Evolutionary conservation across 352 stramenopile species (phyloP).

Genomic region (Phytophthora ramorum): DNA sequence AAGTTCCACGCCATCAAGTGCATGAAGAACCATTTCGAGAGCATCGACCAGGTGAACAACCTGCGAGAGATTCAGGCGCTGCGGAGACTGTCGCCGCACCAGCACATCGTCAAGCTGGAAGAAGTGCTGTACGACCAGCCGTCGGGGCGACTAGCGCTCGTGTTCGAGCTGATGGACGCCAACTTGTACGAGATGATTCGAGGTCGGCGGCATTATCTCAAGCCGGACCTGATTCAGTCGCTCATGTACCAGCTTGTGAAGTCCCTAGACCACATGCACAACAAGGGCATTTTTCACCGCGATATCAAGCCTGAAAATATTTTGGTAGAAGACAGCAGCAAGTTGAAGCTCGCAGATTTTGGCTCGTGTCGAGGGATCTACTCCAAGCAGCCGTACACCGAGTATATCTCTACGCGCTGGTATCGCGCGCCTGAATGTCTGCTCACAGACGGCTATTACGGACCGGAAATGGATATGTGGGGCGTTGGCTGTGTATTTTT

Average conservation of each 20-base stretch:
- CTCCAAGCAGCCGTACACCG: conserved; percentile 96
- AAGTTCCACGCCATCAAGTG: conserved; percentile 98
- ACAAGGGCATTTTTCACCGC: conserved; percentile 97
- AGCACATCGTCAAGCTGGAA: conserved; percentile 96
- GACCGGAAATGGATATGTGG: conserved; percentile 97
- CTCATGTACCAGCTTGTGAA: conserved; percentile 95
- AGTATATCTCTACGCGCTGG: conserved; percentile 97
- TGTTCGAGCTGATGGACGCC: conserved; percentile 97
- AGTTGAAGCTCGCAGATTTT: conserved; percentile 96
- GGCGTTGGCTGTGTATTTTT: conserved; percentile 96
- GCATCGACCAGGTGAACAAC: conserved; percentile 97
- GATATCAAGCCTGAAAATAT: conserved; percentile 98
- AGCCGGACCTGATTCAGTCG: conserved; percentile 80
- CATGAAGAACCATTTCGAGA: conserved; percentile 98
- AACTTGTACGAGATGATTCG: conserved; percentile 98
- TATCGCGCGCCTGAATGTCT: conserved; percentile 96
- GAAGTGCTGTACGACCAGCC: conserved; percentile 95
- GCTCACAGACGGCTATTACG: conserved; percentile 96
- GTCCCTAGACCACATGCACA: conserved; percentile 97
- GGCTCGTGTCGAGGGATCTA: conserved; percentile 95
- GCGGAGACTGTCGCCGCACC: conserved; percentile 92
- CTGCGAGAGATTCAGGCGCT: conserved; percentile 96
- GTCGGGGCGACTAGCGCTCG: conserved; percentile 93
- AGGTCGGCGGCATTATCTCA: conserved; percentile 86
- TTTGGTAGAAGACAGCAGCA: conserved; percentile 86